phyloP scores from a whole-genome alignment of 2,329 filamentous ascomycete species.

The Rasamsonia emersonii region DNA sequence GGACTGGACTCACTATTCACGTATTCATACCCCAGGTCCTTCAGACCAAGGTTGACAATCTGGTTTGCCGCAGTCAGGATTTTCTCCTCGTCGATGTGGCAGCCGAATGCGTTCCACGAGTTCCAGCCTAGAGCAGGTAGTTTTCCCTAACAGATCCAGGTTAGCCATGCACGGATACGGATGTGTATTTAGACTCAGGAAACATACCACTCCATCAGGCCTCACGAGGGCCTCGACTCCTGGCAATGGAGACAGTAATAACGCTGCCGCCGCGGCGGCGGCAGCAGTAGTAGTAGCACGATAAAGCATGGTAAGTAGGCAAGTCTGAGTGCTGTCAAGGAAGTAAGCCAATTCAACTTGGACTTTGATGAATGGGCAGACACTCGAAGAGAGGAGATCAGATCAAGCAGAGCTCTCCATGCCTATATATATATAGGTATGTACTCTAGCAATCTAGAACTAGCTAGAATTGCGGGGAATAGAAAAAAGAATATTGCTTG shows the following conservation, averaged over 20 bases:
- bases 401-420: too few species aligned
- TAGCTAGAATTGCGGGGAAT: too few species aligned
- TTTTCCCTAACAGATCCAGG: slow-evolving; percentile 14
- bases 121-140: slow-evolving; percentile 36
- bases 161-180: too few species aligned
- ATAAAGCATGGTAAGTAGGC: too few species aligned
- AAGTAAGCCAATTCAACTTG: too few species aligned
- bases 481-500: too few species aligned
- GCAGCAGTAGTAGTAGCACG: too few species aligned
- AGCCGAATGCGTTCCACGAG: slow-evolving; percentile 40
- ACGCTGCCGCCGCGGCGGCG: slow-evolving; percentile 4
- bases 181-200: background rate
- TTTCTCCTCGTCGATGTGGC: slow-evolving; percentile 39
- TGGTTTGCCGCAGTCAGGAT: slow-evolving; percentile 39
- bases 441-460: too few species aligned
- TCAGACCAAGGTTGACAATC: slow-evolving; percentile 38
- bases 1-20: slow-evolving; percentile 25
- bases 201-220: slow-evolving; percentile 20
- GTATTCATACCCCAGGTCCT: slow-evolving; percentile 44
- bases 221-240: slow-evolving; percentile 16
- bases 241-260: slow-evolving; percentile 13
- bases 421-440: too few species aligned
- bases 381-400: too few species aligned
- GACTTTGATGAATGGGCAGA: too few species aligned
- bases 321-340: too few species aligned